These are phyloP conservation scores for Thalia dealbata DNA, from an alignment of 176 grass and related monocot genomes.

Conservation along the genomic window DNA sequence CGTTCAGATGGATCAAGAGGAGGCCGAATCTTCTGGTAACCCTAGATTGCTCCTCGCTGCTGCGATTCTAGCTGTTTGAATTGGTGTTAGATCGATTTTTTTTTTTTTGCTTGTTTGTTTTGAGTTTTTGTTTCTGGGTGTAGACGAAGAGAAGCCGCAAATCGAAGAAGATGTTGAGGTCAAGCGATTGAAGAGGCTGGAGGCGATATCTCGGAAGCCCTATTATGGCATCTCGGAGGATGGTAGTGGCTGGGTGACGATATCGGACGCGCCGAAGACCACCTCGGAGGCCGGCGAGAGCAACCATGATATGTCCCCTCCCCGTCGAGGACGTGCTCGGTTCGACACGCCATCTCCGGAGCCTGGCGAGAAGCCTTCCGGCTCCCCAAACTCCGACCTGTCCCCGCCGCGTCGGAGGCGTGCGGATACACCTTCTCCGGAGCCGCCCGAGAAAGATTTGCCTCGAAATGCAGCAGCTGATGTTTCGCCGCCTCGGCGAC, in stretches of 20 bases:
- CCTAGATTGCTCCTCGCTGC: neutral
- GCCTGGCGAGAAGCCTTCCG: neutral
- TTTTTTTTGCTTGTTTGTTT: neutral
- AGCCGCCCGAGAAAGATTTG: neutral
- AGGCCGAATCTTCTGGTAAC: conserved; percentile 40
- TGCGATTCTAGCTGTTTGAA: neutral
- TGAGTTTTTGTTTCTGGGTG: conserved; percentile 2
- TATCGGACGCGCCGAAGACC: conserved; percentile 7
- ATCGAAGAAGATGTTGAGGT: conserved; percentile 95
- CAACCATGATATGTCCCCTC: conserved; percentile 21
- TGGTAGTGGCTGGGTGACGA: conserved; percentile 67
- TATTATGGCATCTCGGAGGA: conserved; percentile 74
- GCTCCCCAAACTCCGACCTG: conserved; percentile 10
- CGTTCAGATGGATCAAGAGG: conserved; percentile 65
- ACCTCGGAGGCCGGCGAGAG: neutral
- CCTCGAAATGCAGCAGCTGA: conserved; percentile 1
- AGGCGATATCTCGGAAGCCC: conserved; percentile 47
- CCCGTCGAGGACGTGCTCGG: conserved; percentile 18
- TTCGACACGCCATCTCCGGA: conserved; percentile 29
- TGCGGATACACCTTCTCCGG: conserved; percentile 25
- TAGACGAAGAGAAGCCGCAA: conserved; percentile 63
- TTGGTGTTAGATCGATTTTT: neutral
- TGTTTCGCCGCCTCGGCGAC: conserved; percentile 32
- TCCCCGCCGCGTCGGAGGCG: conserved; percentile 37
- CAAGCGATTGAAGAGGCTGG: conserved; percentile 73